Conservation (phyloP, 371 early-diverging fungal genomes). For the Ordospora pajunii region DNA sequence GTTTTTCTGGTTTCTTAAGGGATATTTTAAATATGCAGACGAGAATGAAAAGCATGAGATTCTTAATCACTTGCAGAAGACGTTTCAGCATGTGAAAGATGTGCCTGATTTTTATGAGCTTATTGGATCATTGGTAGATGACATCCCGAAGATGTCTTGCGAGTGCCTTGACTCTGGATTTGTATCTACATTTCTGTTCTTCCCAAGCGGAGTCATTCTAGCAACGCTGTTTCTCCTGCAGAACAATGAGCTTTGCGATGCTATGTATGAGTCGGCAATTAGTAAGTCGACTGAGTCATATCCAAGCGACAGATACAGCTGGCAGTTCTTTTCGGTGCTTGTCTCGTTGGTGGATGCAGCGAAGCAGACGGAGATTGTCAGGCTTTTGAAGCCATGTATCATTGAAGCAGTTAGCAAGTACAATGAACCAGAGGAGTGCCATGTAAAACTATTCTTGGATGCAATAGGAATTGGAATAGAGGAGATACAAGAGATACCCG, state of each 20-base stretch:
- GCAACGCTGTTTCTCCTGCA: conserved; percentile 13
- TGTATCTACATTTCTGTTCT: conserved; percentile 2
- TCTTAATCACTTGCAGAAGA: background rate
- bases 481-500: background rate
- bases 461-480: background rate
- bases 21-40: background rate
- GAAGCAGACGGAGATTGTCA: background rate
- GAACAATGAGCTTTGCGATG: background rate
- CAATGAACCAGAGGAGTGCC: background rate
- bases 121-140: background rate
- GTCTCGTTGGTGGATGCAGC: background rate
- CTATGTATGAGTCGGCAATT: background rate
- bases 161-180: background rate
- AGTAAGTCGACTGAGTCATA: background rate
- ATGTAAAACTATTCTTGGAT: background rate
- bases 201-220: background rate
- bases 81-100: background rate
- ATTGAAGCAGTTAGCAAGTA: background rate
- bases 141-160: background rate
- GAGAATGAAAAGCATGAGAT: background rate
- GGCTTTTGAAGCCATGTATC: background rate
- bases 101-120: background rate
- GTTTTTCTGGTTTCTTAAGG: background rate
- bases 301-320: background rate
- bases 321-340: conserved; percentile 23